These are phyloP conservation scores for Talaromyces wortmannii DNA, from an alignment of 495 filamentous ascomycete genomes.

Conservation along the genomic window DNA sequence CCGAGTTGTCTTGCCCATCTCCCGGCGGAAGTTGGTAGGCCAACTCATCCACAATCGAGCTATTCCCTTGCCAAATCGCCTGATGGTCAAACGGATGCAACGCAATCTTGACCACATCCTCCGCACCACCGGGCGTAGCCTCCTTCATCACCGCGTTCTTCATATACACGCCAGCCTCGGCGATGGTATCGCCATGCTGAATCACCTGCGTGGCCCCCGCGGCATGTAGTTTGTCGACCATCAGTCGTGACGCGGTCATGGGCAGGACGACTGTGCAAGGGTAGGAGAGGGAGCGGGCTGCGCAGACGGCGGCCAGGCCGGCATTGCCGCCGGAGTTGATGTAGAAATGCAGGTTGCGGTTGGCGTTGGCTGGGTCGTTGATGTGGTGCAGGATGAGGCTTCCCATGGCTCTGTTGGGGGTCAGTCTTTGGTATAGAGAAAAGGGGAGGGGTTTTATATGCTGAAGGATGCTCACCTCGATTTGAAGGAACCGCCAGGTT, in stretches of 20 bases:
- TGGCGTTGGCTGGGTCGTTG: conserved; percentile 27
- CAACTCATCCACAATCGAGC: conserved; percentile 70
- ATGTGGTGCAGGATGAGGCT: conserved; percentile 63
- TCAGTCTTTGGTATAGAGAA: neutral
- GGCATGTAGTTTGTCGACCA: conserved; percentile 65
- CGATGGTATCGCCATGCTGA: conserved; percentile 65
- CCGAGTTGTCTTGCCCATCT: conserved; percentile 20
- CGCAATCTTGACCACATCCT: conserved; percentile 71
- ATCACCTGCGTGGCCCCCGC: conserved; percentile 66
- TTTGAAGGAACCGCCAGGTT: conserved; percentile 94
- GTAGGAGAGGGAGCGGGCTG: conserved; percentile 59
- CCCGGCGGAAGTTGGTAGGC: conserved; percentile 44
- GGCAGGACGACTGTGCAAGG: conserved; percentile 82
- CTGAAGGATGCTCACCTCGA: conserved; percentile 45
- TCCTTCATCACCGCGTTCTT: conserved; percentile 32
- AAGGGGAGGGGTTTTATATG: neutral
- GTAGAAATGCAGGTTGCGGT: conserved; percentile 66
- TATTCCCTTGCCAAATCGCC: conserved; percentile 76
- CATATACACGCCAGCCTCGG: conserved; percentile 70
- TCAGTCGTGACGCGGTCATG: conserved; percentile 53
- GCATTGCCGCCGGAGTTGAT: conserved; percentile 86
- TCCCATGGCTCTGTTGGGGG: conserved; percentile 57
- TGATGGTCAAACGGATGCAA: conserved; percentile 76
- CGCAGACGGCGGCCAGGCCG: conserved; percentile 81
- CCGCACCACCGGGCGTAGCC: neutral